A percentile compares a stretch with the other conserved stretches of the same genome.
Evolutionary conservation across 2,329 filamentous ascomycete species (phyloP).

Genomic region (Xylaria sp.): DNA sequence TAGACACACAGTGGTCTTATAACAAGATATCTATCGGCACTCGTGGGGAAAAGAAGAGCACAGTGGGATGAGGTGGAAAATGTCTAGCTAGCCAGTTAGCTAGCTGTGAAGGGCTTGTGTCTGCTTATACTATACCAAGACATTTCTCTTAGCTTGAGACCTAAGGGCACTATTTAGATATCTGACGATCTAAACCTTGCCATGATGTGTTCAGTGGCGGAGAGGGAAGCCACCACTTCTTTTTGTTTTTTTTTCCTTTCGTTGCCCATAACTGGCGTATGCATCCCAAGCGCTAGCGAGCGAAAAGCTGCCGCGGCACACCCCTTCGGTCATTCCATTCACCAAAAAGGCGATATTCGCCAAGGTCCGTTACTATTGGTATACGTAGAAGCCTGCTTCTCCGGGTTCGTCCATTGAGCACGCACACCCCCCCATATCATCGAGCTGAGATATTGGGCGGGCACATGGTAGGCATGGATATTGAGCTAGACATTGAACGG

Average conservation of each 20-base stretch:
- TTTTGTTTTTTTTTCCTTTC: background rate
- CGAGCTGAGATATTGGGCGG: slow-evolving; percentile 1
- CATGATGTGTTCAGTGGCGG: slow-evolving; percentile 27
- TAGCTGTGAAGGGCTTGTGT: slow-evolving; percentile 16
- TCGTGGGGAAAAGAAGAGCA: background rate
- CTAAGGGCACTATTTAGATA: slow-evolving; percentile 22
- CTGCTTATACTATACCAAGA: slow-evolving; percentile 24
- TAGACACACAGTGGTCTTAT: slow-evolving; percentile 20
- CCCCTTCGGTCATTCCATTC: slow-evolving; percentile 2
- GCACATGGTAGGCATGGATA: slow-evolving; percentile 6
- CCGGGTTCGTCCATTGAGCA: background rate
- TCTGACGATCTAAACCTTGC: slow-evolving; percentile 6
- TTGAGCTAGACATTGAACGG: background rate
- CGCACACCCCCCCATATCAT: background rate
- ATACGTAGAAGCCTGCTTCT: background rate
- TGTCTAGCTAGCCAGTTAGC: background rate
- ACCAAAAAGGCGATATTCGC: background rate
- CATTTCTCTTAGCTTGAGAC: slow-evolving; percentile 24
- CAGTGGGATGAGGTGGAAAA: background rate
- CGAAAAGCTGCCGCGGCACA: slow-evolving; percentile 1
- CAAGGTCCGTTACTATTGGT: background rate
- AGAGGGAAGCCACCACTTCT: background rate
- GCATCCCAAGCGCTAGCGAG: slow-evolving; percentile 6
- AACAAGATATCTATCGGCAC: slow-evolving; percentile 7
- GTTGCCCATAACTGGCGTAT: background rate